These are phyloP conservation scores for Patellifolia procumbens DNA, from an alignment of 179 eudicot genomes.

Conservation along the genomic window DNA sequence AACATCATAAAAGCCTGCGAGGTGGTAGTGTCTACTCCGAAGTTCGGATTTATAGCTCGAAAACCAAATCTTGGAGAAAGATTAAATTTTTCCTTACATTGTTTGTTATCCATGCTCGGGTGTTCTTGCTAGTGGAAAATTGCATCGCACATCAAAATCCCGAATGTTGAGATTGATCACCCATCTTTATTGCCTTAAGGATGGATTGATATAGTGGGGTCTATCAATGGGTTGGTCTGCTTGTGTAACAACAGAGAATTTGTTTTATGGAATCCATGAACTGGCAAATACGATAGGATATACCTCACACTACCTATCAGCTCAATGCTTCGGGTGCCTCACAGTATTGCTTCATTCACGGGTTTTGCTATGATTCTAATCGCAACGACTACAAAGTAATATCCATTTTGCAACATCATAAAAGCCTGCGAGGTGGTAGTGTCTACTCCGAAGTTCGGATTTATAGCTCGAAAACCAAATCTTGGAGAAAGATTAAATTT, in stretches of 20 bases:
- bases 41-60: constrained; percentile 13
- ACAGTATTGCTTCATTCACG: constrained; percentile 6
- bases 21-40: constrained; percentile 16
- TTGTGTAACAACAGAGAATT: constrained; percentile 12
- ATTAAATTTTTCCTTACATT: constrained; percentile 1
- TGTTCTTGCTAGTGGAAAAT: constrained; percentile 6
- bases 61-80: background rate
- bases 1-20: constrained; percentile 1
- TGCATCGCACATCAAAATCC: no score
- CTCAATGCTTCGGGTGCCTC: constrained; percentile 2
- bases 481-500: background rate
- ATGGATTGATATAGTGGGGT: constrained; percentile 10
- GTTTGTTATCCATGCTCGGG: constrained; percentile 17
- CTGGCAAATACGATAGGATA: constrained; percentile 6
- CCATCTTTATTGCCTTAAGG: background rate
- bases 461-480: constrained; percentile 5
- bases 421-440: constrained; percentile 8
- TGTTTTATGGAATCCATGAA: constrained; percentile 19
- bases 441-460: constrained; percentile 15
- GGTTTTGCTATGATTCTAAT: constrained; percentile 24
- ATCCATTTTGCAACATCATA: constrained; percentile 7
- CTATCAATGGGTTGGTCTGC: constrained; percentile 18
- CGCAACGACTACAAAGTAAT: constrained; percentile 23
- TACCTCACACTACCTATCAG: background rate
- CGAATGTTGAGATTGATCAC: constrained; percentile 9